These are phyloP conservation scores for Pachyrhizus erosus DNA, from an alignment of 306 rosid genomes.

Conservation along the genomic window DNA sequence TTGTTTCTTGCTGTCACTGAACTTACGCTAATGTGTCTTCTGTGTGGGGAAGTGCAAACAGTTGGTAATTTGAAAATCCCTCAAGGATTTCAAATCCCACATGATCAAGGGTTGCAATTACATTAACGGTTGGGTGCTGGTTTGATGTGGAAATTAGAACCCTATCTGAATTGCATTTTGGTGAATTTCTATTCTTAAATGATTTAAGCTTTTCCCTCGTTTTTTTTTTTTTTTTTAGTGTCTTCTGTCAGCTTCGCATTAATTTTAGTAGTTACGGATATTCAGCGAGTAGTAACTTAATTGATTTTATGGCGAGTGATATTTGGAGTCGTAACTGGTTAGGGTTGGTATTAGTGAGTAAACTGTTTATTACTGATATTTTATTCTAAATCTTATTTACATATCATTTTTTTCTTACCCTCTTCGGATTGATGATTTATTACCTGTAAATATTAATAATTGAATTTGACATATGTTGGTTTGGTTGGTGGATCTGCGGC, in stretches of 20 bases:
- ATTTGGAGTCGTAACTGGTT: conserved; percentile 23
- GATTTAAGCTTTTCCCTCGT: background rate
- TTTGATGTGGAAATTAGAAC: conserved; percentile 30
- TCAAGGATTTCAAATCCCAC: conserved; percentile 3
- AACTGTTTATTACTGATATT: background rate
- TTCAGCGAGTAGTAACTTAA: conserved; percentile 21
- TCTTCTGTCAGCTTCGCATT: background rate
- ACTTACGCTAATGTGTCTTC: background rate
- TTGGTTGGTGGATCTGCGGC: conserved; percentile 41
- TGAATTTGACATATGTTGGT: conserved; percentile 8
- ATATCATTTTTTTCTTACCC: background rate
- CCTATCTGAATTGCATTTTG: conserved; percentile 25
- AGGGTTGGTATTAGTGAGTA: conserved; percentile 21
- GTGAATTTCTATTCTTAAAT: background rate
- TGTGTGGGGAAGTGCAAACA: background rate
- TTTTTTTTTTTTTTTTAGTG: background rate
- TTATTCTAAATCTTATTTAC: background rate
- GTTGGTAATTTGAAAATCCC: background rate
- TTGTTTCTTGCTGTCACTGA: background rate
- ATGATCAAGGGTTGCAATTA: background rate
- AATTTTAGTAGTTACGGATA: conserved; percentile 16
- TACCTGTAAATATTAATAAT: background rate
- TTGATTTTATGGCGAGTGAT: background rate
- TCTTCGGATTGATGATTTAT: conserved; percentile 13
- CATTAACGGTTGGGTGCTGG: background rate